Evolutionary conservation across 768 basidiomycete species (phyloP), one percentile per base, ranked within the genome.

Genomic region (Heimioporus sp.): DNA sequence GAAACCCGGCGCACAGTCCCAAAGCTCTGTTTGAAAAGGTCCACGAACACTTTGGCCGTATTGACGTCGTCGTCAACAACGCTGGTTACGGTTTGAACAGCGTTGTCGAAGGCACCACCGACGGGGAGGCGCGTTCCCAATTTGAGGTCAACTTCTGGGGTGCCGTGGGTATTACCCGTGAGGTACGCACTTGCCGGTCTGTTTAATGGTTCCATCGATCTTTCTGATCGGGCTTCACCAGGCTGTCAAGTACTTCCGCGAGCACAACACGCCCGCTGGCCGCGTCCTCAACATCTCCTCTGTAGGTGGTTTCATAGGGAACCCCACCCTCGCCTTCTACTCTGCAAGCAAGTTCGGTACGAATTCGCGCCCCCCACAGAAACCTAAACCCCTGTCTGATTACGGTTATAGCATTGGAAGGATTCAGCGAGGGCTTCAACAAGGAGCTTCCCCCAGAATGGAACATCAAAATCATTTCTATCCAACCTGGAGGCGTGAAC

Each of bases 141-240:
- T 65, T 72, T 34, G 68, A 69, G 9, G 63, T 65, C 1, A 68
- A 70, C 57, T 71, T 70, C 46, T 72, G 70, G 70, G 70, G 65
- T 21, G 48, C 58, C 36, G 56, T 45, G 17, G 55, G 52, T 16
- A 57, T 64, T 42, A 63, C 64, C 42, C 51, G 56, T 28, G 64
- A 64, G 56, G 71, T 61, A 9, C 16, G 53, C 39, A 4, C 11
- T 13, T 8, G 3, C 16, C 3, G 4, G 4, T 15, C 5, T 5
- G n/a, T 17, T 19, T 24, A 17, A 4, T 2, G 17, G 28, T 19
- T 9, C 7, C 12, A 39, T 36, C 31, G 0, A 11, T 5, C 13
- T 42, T 2, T 13, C 49, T 61, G 28, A 48, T 41, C 10, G 6
- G 3, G 11, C 32, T 13, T 10, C 31, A 1, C 2, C 16, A 64